These are phyloP conservation scores for Paxillus ammoniavirescens DNA, from an alignment of 768 basidiomycete species.

Conservation along the genomic window DNA sequence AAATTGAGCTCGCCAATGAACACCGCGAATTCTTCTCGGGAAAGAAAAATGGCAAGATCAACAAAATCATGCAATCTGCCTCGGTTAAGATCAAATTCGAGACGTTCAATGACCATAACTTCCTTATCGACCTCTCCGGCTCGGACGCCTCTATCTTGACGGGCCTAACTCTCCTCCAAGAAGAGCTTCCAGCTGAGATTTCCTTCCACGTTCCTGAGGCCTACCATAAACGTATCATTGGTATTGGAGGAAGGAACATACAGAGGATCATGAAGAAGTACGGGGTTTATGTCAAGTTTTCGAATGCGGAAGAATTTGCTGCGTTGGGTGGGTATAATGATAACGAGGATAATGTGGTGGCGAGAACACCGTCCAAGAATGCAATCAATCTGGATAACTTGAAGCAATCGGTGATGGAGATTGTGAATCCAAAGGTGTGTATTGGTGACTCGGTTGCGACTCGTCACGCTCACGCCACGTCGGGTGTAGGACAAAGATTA, in stretches of 20 bases:
- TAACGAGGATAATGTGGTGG: slow-evolving; percentile 98
- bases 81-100: slow-evolving; percentile 99
- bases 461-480: background rate
- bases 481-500: slow-evolving; percentile 87
- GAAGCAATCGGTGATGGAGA: slow-evolving; percentile 95
- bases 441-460: background rate
- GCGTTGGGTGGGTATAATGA: slow-evolving; percentile 92
- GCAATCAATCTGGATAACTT: slow-evolving; percentile 91
- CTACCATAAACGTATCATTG: slow-evolving; percentile 99
- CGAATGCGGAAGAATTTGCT: slow-evolving; percentile 96
- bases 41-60: slow-evolving; percentile 99
- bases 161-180: slow-evolving; percentile 86
- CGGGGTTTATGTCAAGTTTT: slow-evolving; percentile 99
- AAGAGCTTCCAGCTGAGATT: slow-evolving; percentile 97
- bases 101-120: slow-evolving; percentile 95
- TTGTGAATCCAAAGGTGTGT: slow-evolving; percentile 91
- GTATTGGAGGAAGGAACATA: slow-evolving; percentile 95
- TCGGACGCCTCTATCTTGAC: slow-evolving; percentile 82
- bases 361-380: slow-evolving; percentile 98
- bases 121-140: slow-evolving; percentile 89
- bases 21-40: slow-evolving; percentile 98
- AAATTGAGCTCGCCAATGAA: slow-evolving; percentile 96
- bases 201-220: slow-evolving; percentile 98
- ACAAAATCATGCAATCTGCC: slow-evolving; percentile 98
- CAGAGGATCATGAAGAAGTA: slow-evolving; percentile 99